These are phyloP conservation scores for Coniochaeta sp. DNA, from an alignment of 2,329 filamentous ascomycete genomes.

Conservation along the genomic window DNA sequence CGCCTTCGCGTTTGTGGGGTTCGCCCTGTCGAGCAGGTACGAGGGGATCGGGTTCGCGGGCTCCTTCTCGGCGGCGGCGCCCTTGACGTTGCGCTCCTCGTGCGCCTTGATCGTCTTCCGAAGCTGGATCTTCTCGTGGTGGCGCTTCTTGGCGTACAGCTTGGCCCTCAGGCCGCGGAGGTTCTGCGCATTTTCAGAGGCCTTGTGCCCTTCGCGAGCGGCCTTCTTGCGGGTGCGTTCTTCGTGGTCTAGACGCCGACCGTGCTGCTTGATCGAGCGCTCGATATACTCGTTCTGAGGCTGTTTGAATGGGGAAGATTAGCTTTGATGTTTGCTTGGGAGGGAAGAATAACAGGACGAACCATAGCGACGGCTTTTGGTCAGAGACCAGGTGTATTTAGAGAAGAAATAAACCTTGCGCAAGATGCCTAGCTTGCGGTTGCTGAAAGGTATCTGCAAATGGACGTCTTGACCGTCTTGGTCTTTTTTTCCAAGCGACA, in stretches of 20 bases:
- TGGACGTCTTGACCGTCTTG: not conserved
- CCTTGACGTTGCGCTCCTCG: constrained; percentile 95
- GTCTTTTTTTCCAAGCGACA: not conserved
- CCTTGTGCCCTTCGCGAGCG: constrained; percentile 84
- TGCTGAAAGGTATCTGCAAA: not conserved
- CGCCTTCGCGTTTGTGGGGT: constrained; percentile 29
- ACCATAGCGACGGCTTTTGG: not conserved
- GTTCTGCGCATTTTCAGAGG: constrained; percentile 86
- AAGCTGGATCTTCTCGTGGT: constrained; percentile 98
- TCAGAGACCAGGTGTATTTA: not conserved
- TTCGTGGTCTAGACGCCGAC: constrained; percentile 65
- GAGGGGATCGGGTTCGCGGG: constrained; percentile 76
- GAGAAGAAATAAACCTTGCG: not conserved
- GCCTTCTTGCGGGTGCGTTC: constrained; percentile 81
- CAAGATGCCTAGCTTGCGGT: not conserved
- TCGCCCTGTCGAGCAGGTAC: constrained; percentile 83
- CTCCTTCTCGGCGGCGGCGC: constrained; percentile 68
- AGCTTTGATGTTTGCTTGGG: not conserved
- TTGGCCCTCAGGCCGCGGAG: constrained; percentile 87
- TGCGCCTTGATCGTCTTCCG: constrained; percentile 89
- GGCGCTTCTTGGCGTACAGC: constrained; percentile 85
- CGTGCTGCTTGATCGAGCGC: constrained; percentile 30
- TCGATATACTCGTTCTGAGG: constrained; percentile 84
- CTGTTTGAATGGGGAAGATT: constrained; percentile 29
- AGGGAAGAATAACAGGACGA: not conserved